These are phyloP conservation scores for Calocybe gambosa DNA, from an alignment of 1,284 basidiomycete genomes.

Conservation along the genomic window DNA sequence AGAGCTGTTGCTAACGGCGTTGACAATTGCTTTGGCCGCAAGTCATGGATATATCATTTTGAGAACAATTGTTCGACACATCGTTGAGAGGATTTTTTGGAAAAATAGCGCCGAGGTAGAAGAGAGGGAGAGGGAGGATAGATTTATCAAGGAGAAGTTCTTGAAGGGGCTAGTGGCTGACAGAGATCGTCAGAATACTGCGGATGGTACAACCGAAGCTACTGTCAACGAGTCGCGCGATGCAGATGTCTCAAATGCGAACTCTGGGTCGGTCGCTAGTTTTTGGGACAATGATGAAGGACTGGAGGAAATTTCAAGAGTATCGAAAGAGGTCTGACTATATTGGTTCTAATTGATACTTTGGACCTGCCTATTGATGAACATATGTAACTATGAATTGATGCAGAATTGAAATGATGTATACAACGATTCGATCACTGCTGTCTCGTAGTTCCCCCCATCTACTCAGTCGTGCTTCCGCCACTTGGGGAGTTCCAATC, in stretches of 20 bases:
- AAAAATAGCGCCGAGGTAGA: conserved; percentile 60
- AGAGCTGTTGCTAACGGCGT: conserved; percentile 58
- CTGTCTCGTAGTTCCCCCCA: too few relatives aligned
- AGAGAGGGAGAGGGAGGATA: conserved; percentile 49
- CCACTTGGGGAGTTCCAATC: background rate
- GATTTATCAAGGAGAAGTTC: conserved; percentile 60
- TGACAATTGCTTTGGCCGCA: conserved; percentile 71
- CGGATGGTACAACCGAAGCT: conserved; percentile 21
- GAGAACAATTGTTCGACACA: conserved; percentile 55
- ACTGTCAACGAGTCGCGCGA: conserved; percentile 11
- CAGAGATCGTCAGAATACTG: conserved; percentile 18
- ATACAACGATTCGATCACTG: too few relatives aligned
- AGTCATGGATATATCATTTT: conserved; percentile 77
- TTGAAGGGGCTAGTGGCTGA: conserved; percentile 35
- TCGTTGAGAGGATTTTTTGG: conserved; percentile 76
- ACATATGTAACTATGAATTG: background rate
- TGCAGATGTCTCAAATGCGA: conserved; percentile 10
- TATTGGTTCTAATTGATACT: too few relatives aligned
- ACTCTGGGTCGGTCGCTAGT: conserved; percentile 23
- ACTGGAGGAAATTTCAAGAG: conserved; percentile 54
- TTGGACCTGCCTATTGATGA: too few relatives aligned
- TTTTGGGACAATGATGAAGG: conserved; percentile 70
- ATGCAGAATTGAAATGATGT: background rate
- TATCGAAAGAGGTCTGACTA: conserved; percentile 49
- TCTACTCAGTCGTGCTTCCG: background rate